Evolutionary conservation across 306 rosid genomes (phyloP).

Genomic region (Erythrophleum fordii): DNA sequence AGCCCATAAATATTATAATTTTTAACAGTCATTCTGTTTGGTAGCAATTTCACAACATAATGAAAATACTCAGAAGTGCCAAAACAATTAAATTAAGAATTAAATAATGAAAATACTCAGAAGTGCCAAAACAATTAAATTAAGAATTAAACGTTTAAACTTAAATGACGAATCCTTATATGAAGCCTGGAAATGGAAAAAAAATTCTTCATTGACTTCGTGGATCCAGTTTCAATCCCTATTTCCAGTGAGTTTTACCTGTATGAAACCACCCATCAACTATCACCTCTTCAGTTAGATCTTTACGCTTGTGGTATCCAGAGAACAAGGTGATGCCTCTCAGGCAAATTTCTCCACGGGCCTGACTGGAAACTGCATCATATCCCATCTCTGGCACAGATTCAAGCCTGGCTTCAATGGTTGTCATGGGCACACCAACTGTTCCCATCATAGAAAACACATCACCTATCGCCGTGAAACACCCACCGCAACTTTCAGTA

Average conservation of each 20-base stretch:
- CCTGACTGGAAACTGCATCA: constrained; percentile 74
- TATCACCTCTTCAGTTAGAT: constrained; percentile 75
- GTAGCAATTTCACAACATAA: no score
- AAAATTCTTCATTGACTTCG: neutral
- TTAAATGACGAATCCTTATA: no score
- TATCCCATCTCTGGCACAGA: constrained; percentile 65
- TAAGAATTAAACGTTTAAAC: no score
- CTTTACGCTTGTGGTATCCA: constrained; percentile 87
- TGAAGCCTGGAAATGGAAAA: no score
- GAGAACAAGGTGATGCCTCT: constrained; percentile 86
- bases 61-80: no score
- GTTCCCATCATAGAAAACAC: constrained; percentile 86
- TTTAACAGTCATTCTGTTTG: no score
- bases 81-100: no score
- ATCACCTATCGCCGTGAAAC: constrained; percentile 71
- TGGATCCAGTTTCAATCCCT: neutral
- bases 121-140: no score
- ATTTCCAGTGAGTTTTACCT: constrained; percentile 54
- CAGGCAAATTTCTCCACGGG: constrained; percentile 93
- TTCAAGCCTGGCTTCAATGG: constrained; percentile 95
- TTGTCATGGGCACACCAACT: constrained; percentile 86
- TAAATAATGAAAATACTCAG: no score
- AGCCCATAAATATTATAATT: no score
- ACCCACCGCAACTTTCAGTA: constrained; percentile 87
- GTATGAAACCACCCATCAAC: constrained; percentile 99